phyloP scores from a whole-genome alignment of 257 asterid species.

The Solanum dulcamara region DNA sequence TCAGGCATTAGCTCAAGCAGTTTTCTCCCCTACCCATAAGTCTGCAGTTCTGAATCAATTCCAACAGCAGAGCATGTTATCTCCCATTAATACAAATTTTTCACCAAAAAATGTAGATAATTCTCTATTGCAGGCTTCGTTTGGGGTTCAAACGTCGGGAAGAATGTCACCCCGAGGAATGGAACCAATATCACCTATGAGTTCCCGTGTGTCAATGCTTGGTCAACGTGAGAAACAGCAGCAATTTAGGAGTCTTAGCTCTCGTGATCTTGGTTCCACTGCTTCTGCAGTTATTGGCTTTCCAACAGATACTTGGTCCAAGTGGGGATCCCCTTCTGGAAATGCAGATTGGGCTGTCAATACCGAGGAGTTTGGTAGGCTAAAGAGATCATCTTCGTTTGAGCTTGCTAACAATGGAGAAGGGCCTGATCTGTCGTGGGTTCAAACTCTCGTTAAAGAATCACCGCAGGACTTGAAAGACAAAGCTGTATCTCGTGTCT shows the following conservation, averaged over 20 bases:
- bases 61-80: constrained; percentile 62
- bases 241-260: constrained; percentile 64
- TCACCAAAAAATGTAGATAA: constrained; percentile 51
- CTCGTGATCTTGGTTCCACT: constrained; percentile 52
- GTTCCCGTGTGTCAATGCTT: constrained; percentile 52
- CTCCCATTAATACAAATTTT: constrained; percentile 54
- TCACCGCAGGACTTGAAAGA: constrained; percentile 53
- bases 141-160: constrained; percentile 48
- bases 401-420: constrained; percentile 46
- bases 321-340: constrained; percentile 53
- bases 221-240: constrained; percentile 49
- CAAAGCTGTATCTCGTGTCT: constrained; percentile 15
- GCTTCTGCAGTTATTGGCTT: constrained; percentile 39
- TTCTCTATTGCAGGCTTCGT: constrained; percentile 41
- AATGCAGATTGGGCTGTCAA: constrained; percentile 46
- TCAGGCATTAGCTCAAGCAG: constrained; percentile 31
- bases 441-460: constrained; percentile 75
- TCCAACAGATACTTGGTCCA: constrained; percentile 38
- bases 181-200: constrained; percentile 70
- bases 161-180: constrained; percentile 62
- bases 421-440: constrained; percentile 91
- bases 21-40: constrained; percentile 53
- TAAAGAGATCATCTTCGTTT: constrained; percentile 51
- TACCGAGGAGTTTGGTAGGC: constrained; percentile 31
- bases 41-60: constrained; percentile 51